These are phyloP conservation scores for Mimosa bimucronata DNA, from an alignment of 306 rosid species.

Conservation along the genomic window DNA sequence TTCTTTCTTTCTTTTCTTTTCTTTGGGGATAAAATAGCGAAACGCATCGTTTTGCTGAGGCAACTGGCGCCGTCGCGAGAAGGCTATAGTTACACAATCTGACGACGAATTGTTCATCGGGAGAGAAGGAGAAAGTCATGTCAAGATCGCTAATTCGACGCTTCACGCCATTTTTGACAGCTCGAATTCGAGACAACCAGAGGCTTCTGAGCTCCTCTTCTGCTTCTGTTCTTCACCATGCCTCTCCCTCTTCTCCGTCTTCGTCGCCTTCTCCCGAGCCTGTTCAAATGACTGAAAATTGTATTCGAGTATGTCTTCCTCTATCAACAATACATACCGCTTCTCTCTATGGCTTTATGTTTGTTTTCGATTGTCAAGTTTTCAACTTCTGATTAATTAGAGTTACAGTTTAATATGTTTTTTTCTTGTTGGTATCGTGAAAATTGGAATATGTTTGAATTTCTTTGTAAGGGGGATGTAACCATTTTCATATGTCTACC, in stretches of 20 bases:
- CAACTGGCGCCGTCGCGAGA: not conserved
- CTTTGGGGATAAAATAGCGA: too few species aligned
- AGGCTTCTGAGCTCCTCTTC: conserved; percentile 58
- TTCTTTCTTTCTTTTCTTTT: too few species aligned
- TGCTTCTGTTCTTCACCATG: conserved; percentile 50
- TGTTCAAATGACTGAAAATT: conserved; percentile 55
- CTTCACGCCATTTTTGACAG: conserved; percentile 39
- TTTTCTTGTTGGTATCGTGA: not conserved
- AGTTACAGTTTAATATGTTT: not conserved
- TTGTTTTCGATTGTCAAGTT: not conserved
- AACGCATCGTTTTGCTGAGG: not conserved
- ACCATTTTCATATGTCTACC: not conserved
- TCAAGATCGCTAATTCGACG: conserved; percentile 50
- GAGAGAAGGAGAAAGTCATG: conserved; percentile 20
- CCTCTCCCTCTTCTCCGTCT: conserved; percentile 40
- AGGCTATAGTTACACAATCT: not conserved
- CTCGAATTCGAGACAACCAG: conserved; percentile 58
- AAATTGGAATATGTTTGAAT: not conserved
- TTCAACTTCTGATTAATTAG: not conserved
- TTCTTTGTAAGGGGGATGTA: not conserved
- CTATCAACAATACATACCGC: not conserved
- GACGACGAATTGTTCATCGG: conserved; percentile 16
- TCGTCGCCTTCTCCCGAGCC: conserved; percentile 43
- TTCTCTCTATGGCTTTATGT: not conserved
- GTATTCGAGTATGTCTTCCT: conserved; percentile 51